Evolutionary conservation across 2,329 filamentous ascomycete genomes (phyloP).

Genomic region (Phaeosphaeriaceae sp.): DNA sequence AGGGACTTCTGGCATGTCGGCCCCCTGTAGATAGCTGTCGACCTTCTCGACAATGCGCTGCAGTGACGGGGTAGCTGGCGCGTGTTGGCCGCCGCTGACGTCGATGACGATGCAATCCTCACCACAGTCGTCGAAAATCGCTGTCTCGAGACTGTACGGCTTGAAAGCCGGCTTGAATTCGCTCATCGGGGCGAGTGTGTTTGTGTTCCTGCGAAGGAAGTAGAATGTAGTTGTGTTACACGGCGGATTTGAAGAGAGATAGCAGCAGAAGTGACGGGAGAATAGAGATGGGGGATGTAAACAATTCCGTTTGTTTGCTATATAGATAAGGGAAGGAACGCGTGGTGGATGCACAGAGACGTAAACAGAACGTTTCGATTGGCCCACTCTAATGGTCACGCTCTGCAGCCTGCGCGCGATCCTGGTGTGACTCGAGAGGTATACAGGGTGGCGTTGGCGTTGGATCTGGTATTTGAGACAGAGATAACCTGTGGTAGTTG

Average conservation of each 20-base stretch:
- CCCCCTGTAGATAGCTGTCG: constrained; percentile 7
- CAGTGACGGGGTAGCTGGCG: constrained; percentile 15
- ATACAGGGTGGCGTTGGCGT: too few relatives aligned
- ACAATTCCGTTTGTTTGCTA: constrained; percentile 11
- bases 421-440: background rate
- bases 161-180: constrained; percentile 15
- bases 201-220: background rate
- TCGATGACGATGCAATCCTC: constrained; percentile 26
- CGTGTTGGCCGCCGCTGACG: constrained; percentile 16
- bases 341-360: constrained; percentile 8
- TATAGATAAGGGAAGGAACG: constrained; percentile 10
- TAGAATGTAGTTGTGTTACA: background rate
- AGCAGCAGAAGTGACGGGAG: background rate
- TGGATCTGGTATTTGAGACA: background rate
- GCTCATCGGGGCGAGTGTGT: constrained; percentile 14
- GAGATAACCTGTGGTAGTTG: background rate
- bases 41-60: constrained; percentile 12
- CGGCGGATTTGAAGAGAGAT: background rate
- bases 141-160: constrained; percentile 19
- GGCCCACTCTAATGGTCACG: background rate
- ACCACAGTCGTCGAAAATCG: constrained; percentile 14
- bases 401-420: background rate
- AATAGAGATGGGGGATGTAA: background rate
- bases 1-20: background rate
- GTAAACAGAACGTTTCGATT: constrained; percentile 9